Base-by-base conservation (phyloP, 768 basidiomycete species). In the Leucocoprinus sp. region DNA sequence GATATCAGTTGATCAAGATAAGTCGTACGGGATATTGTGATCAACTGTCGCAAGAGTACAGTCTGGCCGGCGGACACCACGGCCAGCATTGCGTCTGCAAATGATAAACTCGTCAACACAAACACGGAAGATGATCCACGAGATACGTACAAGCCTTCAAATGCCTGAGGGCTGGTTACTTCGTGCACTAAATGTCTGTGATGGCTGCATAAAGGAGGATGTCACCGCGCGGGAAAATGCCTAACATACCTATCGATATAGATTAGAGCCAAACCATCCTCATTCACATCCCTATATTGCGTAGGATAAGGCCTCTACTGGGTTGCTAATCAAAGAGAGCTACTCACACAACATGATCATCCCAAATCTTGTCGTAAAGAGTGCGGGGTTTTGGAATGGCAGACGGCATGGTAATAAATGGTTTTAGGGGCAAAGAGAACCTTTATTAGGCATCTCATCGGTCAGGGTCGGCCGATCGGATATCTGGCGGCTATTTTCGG, bases 301-400 rank as follows among this genome's bases (percentile, higher is more conserved):
- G 33, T 53, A 28, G 43, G 51, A 50, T 48, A 45, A 53, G 22
- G 29, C 39, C 44, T 27, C 26, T 29, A 40, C 50, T 24, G 56
- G 54, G 34, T 42, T 38, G 47, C 27, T 33, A 33, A 39, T 34
- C 21, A 46, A 44, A 37, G 42, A 44, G 18, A 27, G 22, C 19
- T 23, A 62, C 87, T 51, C 56, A 91, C 80, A 97, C 85, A 58
- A 95, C 79, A 67, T 97, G 95, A 61, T 97, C 92, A 54, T 96
- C 91, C 82, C 89, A 96, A 52, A 97, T 91, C 70, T 97, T 97
- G 67, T 98, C 95, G 65, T 97, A 96, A 22, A 98, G 72, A 27
- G 95, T 97, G 50, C 91, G 82, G 8, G 91, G 90, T 17, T 71
- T 64, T 43, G 64, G 50, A 31, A 66, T 53, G 21, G 66, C 61